Conservation (phyloP, 768 basidiomycete species). For the Gautieria morchelliformis region DNA sequence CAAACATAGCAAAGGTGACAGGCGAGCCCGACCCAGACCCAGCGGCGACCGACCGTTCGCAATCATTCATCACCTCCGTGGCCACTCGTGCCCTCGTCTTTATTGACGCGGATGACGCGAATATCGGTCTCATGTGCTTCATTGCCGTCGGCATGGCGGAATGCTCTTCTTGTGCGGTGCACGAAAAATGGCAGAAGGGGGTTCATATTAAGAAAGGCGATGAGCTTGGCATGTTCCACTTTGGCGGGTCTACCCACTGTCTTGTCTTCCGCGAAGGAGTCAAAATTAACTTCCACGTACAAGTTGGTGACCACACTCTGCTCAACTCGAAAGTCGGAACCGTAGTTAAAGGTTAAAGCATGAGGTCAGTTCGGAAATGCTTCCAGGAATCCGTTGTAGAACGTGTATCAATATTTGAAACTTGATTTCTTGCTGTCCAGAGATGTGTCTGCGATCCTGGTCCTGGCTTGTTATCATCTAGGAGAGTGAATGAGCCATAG, state of each 20-base stretch:
- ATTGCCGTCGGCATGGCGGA: slow-evolving; percentile 53
- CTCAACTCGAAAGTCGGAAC: too few species aligned
- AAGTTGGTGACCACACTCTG: too few species aligned
- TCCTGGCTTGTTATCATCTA: too few species aligned
- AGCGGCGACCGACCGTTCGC: slow-evolving; percentile 15
- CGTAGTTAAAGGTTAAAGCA: too few species aligned
- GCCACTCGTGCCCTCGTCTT: slow-evolving; percentile 45
- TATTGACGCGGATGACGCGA: slow-evolving; percentile 42
- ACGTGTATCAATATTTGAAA: too few species aligned
- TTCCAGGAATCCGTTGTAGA: too few species aligned
- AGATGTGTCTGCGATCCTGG: too few species aligned
- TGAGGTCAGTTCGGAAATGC: too few species aligned
- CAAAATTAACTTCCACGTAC: too few species aligned
- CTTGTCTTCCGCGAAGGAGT: slow-evolving; percentile 30
- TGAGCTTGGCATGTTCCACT: slow-evolving; percentile 54
- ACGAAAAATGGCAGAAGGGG: slow-evolving; percentile 19
- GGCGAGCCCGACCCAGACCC: slow-evolving; percentile 14
- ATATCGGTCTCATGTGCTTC: slow-evolving; percentile 49
- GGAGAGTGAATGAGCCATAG: too few species aligned
- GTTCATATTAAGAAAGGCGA: slow-evolving; percentile 42
- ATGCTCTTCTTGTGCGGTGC: slow-evolving; percentile 50
- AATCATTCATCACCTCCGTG: slow-evolving; percentile 32
- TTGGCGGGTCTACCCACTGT: slow-evolving; percentile 47
- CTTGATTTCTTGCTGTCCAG: too few species aligned
- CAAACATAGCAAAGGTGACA: slow-evolving; percentile 14